A percentile compares a stretch with the other conserved stretches of the same genome.
These are phyloP conservation scores for Psilocybe tampanensis DNA, from an alignment of 768 basidiomycete species.

Conservation along the genomic window DNA sequence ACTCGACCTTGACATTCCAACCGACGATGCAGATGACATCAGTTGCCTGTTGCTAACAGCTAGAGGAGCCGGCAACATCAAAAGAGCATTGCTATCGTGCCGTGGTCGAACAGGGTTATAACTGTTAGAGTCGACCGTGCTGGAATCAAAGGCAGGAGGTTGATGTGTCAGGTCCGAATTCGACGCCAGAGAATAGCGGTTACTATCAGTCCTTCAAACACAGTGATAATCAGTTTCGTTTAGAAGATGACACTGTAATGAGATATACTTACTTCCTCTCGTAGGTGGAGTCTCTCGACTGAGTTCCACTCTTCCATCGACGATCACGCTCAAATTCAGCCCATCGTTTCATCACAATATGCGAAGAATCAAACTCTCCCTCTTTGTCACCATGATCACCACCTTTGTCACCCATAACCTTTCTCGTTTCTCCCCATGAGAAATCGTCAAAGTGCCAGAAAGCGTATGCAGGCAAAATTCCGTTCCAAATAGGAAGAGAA, in stretches of 20 bases:
- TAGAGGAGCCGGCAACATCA: conserved; percentile 78
- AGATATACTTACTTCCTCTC: conserved; percentile 71
- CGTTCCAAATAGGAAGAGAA: conserved; percentile 97
- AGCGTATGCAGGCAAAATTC: conserved; percentile 92
- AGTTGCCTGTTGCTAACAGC: conserved; percentile 53
- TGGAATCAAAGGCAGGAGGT: conserved; percentile 54
- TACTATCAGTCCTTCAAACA: conserved; percentile 35
- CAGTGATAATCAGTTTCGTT: conserved; percentile 12
- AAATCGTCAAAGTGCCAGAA: conserved; percentile 99
- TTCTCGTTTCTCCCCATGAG: conserved; percentile 95
- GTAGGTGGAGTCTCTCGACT: conserved; percentile 77
- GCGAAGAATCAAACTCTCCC: conserved; percentile 93
- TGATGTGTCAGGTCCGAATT: conserved; percentile 73
- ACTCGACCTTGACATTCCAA: conserved; percentile 47
- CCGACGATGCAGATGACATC: conserved; percentile 51
- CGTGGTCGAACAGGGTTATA: conserved; percentile 49
- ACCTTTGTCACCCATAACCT: conserved; percentile 72
- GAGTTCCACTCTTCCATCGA: conserved; percentile 86
- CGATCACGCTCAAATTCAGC: conserved; percentile 96
- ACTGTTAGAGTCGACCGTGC: conserved; percentile 61
- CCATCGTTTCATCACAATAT: conserved; percentile 99
- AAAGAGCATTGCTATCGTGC: conserved; percentile 68
- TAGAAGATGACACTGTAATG: background rate
- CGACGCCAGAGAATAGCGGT: conserved; percentile 79
- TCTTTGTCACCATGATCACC: conserved; percentile 88